phyloP scores from a whole-genome alignment of 106 monocot genomes.

The Platanthera guangdongensis region DNA sequence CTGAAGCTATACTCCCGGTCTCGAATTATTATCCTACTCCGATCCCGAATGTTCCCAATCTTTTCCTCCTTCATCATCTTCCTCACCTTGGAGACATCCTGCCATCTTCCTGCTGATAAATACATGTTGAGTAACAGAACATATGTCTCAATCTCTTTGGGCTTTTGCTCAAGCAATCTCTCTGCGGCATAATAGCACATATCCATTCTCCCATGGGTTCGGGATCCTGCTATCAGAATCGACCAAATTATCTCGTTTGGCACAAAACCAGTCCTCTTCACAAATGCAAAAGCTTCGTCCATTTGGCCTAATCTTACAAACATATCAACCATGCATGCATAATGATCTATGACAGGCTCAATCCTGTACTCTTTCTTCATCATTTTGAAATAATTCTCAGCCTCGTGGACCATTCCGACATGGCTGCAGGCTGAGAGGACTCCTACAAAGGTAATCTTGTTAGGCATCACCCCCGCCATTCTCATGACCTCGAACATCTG shows the following conservation, averaged over 20 bases:
- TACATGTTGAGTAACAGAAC: slow-evolving; percentile 73
- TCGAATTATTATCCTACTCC: slow-evolving; percentile 72
- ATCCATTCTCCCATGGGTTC: slow-evolving; percentile 72
- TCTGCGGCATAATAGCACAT: slow-evolving; percentile 71
- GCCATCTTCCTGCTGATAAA: slow-evolving; percentile 68
- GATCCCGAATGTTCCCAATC: slow-evolving; percentile 48
- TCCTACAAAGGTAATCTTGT: slow-evolving; percentile 73
- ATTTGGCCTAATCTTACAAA: slow-evolving; percentile 64
- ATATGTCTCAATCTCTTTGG: slow-evolving; percentile 57
- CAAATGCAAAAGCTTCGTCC: slow-evolving; percentile 64
- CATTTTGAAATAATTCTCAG: slow-evolving; percentile 67
- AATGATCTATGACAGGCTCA: slow-evolving; percentile 78
- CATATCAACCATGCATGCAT: slow-evolving; percentile 92
- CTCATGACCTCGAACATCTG: slow-evolving; percentile 90
- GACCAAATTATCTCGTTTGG: slow-evolving; percentile 89
- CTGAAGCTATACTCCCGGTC: slow-evolving; percentile 52
- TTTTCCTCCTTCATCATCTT: slow-evolving; percentile 79
- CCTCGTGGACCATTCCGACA: slow-evolving; percentile 65
- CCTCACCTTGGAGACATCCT: slow-evolving; percentile 72
- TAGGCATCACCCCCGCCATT: slow-evolving; percentile 56
- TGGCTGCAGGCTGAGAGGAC: slow-evolving; percentile 93
- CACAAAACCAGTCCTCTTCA: slow-evolving; percentile 49
- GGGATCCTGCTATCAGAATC: slow-evolving; percentile 73
- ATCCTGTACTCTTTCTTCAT: slow-evolving; percentile 79
- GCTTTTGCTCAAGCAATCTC: slow-evolving; percentile 51